A percentile compares a stretch with the other conserved stretches of the same genome.
These are phyloP conservation scores for Paecilomyces fulvus DNA, from an alignment of 2,329 filamentous ascomycete species.

Conservation along the genomic window DNA sequence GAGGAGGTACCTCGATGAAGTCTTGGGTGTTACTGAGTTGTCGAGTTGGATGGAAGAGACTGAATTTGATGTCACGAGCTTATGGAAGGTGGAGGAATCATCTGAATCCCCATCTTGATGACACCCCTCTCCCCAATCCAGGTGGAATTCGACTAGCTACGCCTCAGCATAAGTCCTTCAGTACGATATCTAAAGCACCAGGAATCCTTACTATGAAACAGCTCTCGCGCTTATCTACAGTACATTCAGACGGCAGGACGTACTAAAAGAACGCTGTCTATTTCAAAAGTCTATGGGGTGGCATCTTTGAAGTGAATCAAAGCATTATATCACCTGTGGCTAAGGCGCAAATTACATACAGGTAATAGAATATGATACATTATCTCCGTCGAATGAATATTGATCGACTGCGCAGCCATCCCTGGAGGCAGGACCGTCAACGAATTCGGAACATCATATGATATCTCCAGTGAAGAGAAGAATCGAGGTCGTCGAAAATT, in stretches of 20 bases:
- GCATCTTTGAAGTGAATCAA: not conserved
- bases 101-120: not conserved
- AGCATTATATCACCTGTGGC: not conserved
- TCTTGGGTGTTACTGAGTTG: constrained; percentile 13
- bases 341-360: not conserved
- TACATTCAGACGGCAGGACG: not conserved
- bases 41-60: constrained; percentile 19
- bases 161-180: not conserved
- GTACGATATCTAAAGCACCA: not conserved
- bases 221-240: not conserved
- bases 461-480: not conserved
- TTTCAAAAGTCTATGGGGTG: not conserved
- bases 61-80: constrained; percentile 6
- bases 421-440: not conserved
- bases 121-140: too few relatives aligned
- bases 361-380: not conserved
- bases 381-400: not conserved
- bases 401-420: not conserved
- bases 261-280: not conserved
- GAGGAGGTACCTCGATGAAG: constrained; percentile 17
- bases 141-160: not conserved
- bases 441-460: not conserved
- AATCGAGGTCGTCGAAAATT: not conserved
- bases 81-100: not conserved
- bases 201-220: too few relatives aligned